Conservation (phyloP, 768 basidiomycete genomes). For the Fomitopsis pulvina region DNA sequence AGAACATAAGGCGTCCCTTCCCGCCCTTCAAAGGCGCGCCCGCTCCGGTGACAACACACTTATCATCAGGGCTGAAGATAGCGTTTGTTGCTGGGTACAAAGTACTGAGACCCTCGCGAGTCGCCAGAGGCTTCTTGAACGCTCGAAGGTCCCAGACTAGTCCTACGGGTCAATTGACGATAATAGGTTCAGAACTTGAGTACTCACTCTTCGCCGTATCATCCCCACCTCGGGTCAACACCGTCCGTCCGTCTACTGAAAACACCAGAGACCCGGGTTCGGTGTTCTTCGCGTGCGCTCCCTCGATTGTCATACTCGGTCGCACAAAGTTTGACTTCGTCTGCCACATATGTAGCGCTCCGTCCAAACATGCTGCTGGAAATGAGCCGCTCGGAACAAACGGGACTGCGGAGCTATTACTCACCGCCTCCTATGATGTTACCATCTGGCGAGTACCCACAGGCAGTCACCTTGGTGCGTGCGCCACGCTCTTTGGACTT, state of each 20-base stretch:
- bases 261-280: conserved; percentile 87
- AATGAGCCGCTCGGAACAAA: conserved; percentile 1
- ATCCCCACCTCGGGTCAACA: conserved; percentile 89
- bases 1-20: conserved; percentile 65
- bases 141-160: conserved; percentile 92
- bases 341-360: conserved; percentile 91
- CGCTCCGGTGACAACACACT: conserved; percentile 78
- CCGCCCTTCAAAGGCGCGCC: conserved; percentile 62
- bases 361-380: conserved; percentile 78
- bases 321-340: conserved; percentile 89
- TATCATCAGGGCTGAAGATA: conserved; percentile 92
- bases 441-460: conserved; percentile 88
- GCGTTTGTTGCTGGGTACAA: conserved; percentile 92
- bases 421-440: conserved; percentile 82
- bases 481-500: conserved; percentile 94
- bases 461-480: conserved; percentile 84
- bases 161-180: conserved; percentile 2
- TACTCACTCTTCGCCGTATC: conserved; percentile 90
- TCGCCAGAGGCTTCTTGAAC: conserved; percentile 83
- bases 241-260: conserved; percentile 78
- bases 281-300: conserved; percentile 79
- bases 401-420: conserved; percentile 18
- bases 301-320: conserved; percentile 80
- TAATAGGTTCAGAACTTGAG: background rate
- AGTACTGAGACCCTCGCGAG: conserved; percentile 57